phyloP scores from a whole-genome alignment of 176 grass and related monocot genomes.

The Triticum timopheevii region DNA sequence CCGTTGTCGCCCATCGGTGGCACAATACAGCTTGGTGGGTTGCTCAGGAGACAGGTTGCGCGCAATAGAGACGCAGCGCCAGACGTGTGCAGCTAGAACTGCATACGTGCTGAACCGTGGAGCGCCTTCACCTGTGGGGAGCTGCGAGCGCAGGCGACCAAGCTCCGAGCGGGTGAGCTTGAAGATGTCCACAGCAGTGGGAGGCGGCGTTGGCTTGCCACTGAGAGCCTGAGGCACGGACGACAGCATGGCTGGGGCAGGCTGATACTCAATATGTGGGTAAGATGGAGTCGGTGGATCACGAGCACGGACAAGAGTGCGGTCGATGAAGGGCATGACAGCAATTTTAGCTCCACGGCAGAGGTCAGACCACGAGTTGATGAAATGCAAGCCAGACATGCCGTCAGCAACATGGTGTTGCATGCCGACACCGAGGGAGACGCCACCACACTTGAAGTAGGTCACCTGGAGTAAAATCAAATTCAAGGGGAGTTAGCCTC shows the following conservation, averaged over 20 bases:
- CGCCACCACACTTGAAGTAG: constrained; percentile 82
- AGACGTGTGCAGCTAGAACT: constrained; percentile 75
- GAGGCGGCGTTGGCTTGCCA: constrained; percentile 24
- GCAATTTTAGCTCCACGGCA: constrained; percentile 56
- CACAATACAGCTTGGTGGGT: constrained; percentile 73
- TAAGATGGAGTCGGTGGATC: constrained; percentile 69
- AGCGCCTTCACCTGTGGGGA: constrained; percentile 25
- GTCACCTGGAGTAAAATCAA: constrained; percentile 56
- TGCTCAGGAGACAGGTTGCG: constrained; percentile 63
- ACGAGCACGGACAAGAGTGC: constrained; percentile 57
- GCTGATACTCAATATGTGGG: constrained; percentile 79
- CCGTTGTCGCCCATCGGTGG: constrained; percentile 71
- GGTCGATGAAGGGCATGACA: constrained; percentile 63
- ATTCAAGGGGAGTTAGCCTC: neutral
- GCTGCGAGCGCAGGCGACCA: constrained; percentile 32
- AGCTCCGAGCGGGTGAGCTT: constrained; percentile 61
- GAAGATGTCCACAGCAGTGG: constrained; percentile 75
- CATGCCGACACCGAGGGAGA: constrained; percentile 86
- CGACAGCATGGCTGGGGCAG: constrained; percentile 61
- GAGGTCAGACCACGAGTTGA: constrained; percentile 89
- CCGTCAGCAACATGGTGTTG: constrained; percentile 86
- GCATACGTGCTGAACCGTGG: constrained; percentile 53
- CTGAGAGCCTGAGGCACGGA: constrained; percentile 5
- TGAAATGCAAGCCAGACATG: constrained; percentile 81
- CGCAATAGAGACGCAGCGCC: constrained; percentile 76